Evolutionary conservation across 768 basidiomycete species (phyloP).

Genomic region (Agrocybe praecox): DNA sequence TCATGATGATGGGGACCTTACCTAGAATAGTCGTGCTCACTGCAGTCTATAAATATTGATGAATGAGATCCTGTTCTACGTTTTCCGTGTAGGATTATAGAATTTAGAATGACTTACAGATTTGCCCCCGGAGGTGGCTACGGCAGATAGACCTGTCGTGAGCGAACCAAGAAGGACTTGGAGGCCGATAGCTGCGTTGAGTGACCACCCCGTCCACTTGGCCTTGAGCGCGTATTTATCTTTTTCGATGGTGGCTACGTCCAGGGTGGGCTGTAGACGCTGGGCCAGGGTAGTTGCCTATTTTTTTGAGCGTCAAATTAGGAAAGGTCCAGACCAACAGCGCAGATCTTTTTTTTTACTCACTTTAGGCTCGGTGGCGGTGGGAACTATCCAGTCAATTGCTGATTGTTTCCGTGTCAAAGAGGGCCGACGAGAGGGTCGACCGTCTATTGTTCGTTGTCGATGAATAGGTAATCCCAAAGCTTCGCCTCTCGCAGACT

Average conservation of each 20-base stretch:
- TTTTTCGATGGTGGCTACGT: constrained; percentile 44
- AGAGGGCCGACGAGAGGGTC: background rate
- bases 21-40: constrained; percentile 36
- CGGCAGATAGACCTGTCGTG: constrained; percentile 62
- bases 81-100: too few species aligned
- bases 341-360: background rate
- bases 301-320: background rate
- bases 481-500: background rate
- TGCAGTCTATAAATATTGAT: too few species aligned
- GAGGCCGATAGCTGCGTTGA: constrained; percentile 57
- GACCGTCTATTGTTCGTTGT: constrained; percentile 2
- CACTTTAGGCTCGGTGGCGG: background rate
- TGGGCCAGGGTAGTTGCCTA: constrained; percentile 4
- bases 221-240: constrained; percentile 51
- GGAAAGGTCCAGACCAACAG: background rate
- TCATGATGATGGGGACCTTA: background rate
- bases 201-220: constrained; percentile 35
- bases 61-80: too few species aligned
- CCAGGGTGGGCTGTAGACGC: constrained; percentile 50
- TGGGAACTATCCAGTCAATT: constrained; percentile 8
- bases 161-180: constrained; percentile 70
- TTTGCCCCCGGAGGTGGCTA: constrained; percentile 33
- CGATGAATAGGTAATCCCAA: background rate
- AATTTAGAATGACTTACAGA: constrained; percentile 42
- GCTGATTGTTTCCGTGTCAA: background rate